Evolutionary conservation across 2,329 filamentous ascomycete species (phyloP).

Genomic region (Trichoderma hamatum): DNA sequence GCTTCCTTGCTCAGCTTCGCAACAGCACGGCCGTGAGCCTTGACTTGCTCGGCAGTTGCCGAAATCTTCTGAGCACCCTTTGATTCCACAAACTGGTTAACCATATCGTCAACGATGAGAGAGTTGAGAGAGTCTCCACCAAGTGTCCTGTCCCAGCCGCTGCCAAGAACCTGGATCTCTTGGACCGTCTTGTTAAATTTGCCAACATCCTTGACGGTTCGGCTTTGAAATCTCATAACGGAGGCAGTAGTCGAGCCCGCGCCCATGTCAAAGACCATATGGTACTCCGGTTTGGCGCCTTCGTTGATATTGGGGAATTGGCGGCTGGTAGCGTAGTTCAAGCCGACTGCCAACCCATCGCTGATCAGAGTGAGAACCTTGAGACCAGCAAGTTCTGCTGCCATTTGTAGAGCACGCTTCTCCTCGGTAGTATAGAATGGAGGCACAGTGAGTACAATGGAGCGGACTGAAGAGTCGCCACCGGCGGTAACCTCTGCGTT

Average conservation of each 20-base stretch:
- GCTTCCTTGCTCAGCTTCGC: conserved; percentile 93
- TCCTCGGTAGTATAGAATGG: conserved; percentile 90
- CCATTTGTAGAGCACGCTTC: conserved; percentile 80
- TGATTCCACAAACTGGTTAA: conserved; percentile 74
- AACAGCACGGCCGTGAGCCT: conserved; percentile 78
- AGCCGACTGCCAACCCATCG: conserved; percentile 86
- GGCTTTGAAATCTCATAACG: conserved; percentile 85
- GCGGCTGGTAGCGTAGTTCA: conserved; percentile 92
- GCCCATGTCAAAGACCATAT: conserved; percentile 97
- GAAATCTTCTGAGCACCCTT: conserved; percentile 67
- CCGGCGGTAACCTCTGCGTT: conserved; percentile 87
- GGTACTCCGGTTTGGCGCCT: conserved; percentile 83
- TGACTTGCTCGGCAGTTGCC: conserved; percentile 65
- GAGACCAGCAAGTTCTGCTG: conserved; percentile 84
- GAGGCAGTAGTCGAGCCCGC: conserved; percentile 92
- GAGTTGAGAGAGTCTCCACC: conserved; percentile 89
- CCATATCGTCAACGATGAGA: conserved; percentile 86
- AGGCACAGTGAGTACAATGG: conserved; percentile 86
- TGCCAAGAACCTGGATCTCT: conserved; percentile 86
- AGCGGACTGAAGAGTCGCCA: conserved; percentile 71
- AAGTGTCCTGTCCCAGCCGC: conserved; percentile 85
- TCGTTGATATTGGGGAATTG: conserved; percentile 85
- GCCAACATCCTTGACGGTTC: conserved; percentile 85
- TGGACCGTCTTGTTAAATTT: conserved; percentile 96
- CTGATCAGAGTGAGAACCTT: conserved; percentile 83